A percentile compares a stretch with the other conserved stretches of the same genome.
These are phyloP conservation scores for Tricholoma bakamatsutake DNA, from an alignment of 768 basidiomycete genomes.

Conservation along the genomic window DNA sequence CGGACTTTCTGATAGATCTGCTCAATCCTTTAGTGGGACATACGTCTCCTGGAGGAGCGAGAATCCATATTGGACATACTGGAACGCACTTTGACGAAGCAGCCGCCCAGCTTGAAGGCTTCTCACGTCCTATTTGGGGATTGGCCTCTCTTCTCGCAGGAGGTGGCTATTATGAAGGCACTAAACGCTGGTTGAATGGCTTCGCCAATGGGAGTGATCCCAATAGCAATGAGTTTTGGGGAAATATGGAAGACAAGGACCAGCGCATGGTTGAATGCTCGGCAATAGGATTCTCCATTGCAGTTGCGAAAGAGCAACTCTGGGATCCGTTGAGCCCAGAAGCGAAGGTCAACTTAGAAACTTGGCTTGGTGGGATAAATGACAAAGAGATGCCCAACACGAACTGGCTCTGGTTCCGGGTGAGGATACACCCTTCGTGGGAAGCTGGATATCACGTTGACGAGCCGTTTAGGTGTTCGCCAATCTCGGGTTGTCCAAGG, in stretches of 20 bases:
- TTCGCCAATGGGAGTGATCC: slow-evolving; percentile 68
- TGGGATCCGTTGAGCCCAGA: slow-evolving; percentile 54
- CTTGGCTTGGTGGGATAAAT: slow-evolving; percentile 72
- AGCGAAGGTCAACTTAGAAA: slow-evolving; percentile 52
- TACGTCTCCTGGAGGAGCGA: slow-evolving; percentile 69
- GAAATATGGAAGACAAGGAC: slow-evolving; percentile 65
- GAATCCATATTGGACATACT: slow-evolving; percentile 62
- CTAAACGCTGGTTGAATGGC: slow-evolving; percentile 58
- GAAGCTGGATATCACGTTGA: background rate
- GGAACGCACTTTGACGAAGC: slow-evolving; percentile 70
- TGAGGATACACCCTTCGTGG: slow-evolving; percentile 20
- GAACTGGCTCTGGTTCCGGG: slow-evolving; percentile 82
- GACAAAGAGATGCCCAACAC: slow-evolving; percentile 82
- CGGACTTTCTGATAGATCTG: slow-evolving; percentile 46
- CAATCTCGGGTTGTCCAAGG: slow-evolving; percentile 63
- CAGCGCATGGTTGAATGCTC: slow-evolving; percentile 83
- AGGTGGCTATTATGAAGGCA: slow-evolving; percentile 53
- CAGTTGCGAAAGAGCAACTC: slow-evolving; percentile 54
- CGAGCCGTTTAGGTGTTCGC: slow-evolving; percentile 51
- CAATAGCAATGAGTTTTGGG: slow-evolving; percentile 66
- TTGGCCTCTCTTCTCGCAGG: slow-evolving; percentile 61
- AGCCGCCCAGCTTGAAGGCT: slow-evolving; percentile 72
- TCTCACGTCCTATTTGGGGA: slow-evolving; percentile 74
- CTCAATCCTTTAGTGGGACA: slow-evolving; percentile 63
- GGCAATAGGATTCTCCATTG: slow-evolving; percentile 66